Percentiles rank a stretch among this genome's conserved stretches.
Conservation (phyloP, 2,329 filamentous ascomycete genomes). For the Alternaria conjuncta region DNA sequence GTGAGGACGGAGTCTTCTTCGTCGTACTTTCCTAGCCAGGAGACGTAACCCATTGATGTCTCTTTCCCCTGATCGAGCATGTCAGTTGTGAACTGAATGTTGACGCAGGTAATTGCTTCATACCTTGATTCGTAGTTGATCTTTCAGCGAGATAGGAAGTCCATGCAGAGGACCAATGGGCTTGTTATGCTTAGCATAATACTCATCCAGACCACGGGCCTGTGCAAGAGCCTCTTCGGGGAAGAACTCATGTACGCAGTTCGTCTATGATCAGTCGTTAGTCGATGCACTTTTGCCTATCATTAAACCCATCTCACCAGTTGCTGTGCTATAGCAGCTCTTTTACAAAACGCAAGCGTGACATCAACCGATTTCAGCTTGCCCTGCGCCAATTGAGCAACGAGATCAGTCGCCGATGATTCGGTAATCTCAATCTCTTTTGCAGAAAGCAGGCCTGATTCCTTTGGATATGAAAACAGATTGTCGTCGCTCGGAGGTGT, state of each 20-base stretch:
- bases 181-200: constrained; percentile 31
- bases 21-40: constrained; percentile 44
- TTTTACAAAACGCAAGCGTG: constrained; percentile 58
- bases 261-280: background rate
- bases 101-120: background rate
- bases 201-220: constrained; percentile 48
- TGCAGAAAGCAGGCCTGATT: constrained; percentile 29
- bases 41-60: constrained; percentile 61
- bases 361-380: constrained; percentile 48
- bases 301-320: constrained; percentile 48
- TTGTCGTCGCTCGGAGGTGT: constrained; percentile 8
- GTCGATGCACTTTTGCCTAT: too few species aligned
- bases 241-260: constrained; percentile 51
- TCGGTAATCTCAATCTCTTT: constrained; percentile 33
- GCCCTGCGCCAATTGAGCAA: constrained; percentile 21
- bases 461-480: constrained; percentile 22
- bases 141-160: constrained; percentile 52
- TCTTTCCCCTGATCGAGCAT: constrained; percentile 39
- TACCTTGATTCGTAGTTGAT: constrained; percentile 51
- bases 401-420: constrained; percentile 28
- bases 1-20: background rate
- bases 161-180: constrained; percentile 52
- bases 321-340: constrained; percentile 62
- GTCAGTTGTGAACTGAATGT: background rate
- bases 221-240: constrained; percentile 48